These are phyloP conservation scores for Pestalotiopsis fici DNA, from an alignment of 2,329 filamentous ascomycete species.

Conservation along the genomic window DNA sequence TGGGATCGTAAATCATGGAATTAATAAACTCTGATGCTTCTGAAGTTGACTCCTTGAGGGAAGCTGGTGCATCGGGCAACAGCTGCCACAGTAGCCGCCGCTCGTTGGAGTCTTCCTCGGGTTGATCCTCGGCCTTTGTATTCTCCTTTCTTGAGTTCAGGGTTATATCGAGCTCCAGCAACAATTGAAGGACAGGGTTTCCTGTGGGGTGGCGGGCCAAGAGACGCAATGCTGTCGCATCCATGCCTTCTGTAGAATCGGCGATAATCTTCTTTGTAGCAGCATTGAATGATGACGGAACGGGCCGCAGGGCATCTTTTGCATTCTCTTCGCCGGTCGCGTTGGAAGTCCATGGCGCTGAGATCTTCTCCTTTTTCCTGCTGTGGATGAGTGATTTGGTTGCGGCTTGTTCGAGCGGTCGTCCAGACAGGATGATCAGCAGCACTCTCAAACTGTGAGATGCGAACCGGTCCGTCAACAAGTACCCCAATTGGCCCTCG, in stretches of 20 bases:
- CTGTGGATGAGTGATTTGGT: slow-evolving; percentile 80
- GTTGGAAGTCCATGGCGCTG: slow-evolving; percentile 56
- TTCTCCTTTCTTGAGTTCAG: slow-evolving; percentile 67
- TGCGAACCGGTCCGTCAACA: slow-evolving; percentile 86
- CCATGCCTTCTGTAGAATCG: slow-evolving; percentile 73
- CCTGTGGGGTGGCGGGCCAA: slow-evolving; percentile 87
- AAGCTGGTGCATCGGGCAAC: slow-evolving; percentile 72
- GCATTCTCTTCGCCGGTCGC: slow-evolving; percentile 46
- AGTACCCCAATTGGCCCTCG: slow-evolving; percentile 78
- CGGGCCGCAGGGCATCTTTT: slow-evolving; percentile 48
- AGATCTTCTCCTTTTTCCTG: slow-evolving; percentile 86
- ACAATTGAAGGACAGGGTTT: slow-evolving; percentile 88
- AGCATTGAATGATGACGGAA: slow-evolving; percentile 77
- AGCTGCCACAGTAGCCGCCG: slow-evolving; percentile 71
- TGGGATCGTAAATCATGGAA: slow-evolving; percentile 83
- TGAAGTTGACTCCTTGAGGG: slow-evolving; percentile 71
- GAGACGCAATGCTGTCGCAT: slow-evolving; percentile 77
- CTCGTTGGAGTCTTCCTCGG: slow-evolving; percentile 32
- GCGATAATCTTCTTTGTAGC: slow-evolving; percentile 81
- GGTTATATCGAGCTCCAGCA: slow-evolving; percentile 83
- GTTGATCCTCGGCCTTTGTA: slow-evolving; percentile 29
- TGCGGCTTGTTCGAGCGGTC: slow-evolving; percentile 70
- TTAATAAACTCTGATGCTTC: slow-evolving; percentile 78
- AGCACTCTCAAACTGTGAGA: slow-evolving; percentile 89
- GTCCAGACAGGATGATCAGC: slow-evolving; percentile 81